Evolutionary conservation across 1,284 basidiomycete genomes (phyloP).

Genomic region (Tylopilus microsporus): DNA sequence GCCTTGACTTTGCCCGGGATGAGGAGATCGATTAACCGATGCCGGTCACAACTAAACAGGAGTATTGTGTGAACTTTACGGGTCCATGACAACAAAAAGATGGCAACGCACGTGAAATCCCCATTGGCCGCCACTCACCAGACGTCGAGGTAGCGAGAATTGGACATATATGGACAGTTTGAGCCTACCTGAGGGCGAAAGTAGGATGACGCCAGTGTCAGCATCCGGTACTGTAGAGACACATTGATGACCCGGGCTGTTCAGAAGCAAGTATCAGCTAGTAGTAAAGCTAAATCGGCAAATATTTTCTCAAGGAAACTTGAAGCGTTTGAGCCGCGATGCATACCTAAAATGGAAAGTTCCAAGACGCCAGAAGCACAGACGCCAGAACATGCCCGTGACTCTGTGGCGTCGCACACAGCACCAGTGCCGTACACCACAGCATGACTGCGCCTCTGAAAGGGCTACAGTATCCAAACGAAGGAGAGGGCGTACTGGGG

Average conservation of each 20-base stretch:
- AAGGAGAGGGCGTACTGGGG: neutral
- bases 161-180: neutral
- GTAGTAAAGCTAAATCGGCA: neutral
- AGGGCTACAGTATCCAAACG: neutral
- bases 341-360: slow-evolving; percentile 14
- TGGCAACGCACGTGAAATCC: slow-evolving; percentile 9
- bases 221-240: neutral
- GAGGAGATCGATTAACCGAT: slow-evolving; percentile 7
- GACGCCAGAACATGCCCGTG: neutral
- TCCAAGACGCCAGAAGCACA: neutral
- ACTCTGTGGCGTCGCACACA: slow-evolving; percentile 14
- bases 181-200: neutral
- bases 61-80: neutral
- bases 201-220: neutral
- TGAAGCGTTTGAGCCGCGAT: neutral
- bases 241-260: neutral
- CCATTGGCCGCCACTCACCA: neutral
- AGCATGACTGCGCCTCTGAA: slow-evolving; percentile 13
- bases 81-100: slow-evolving; percentile 8
- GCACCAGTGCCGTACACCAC: slow-evolving; percentile 13
- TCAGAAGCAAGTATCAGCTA: neutral
- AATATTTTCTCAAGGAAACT: neutral
- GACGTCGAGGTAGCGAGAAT: neutral
- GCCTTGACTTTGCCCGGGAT: slow-evolving; percentile 2
- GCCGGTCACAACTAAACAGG: neutral